These are phyloP conservation scores for Dactylis glomerata DNA, from an alignment of 176 grass and related monocot species.

Conservation along the genomic window DNA sequence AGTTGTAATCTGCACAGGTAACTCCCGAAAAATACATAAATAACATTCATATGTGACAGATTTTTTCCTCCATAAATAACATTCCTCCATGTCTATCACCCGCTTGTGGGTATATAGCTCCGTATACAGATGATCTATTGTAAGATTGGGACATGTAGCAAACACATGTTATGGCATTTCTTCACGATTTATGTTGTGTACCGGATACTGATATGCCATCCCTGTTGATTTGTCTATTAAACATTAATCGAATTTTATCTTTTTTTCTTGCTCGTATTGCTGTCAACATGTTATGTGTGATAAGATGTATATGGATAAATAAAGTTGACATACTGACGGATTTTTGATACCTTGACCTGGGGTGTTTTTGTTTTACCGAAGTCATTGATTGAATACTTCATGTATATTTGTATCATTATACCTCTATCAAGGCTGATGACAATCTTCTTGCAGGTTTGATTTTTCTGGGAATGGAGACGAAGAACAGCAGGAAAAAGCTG, in stretches of 20 bases:
- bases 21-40: neutral
- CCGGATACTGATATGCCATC: neutral
- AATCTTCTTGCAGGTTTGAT: conserved; percentile 66
- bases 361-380: neutral
- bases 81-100: neutral
- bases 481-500: conserved; percentile 57
- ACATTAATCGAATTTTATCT: neutral
- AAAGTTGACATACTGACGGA: neutral
- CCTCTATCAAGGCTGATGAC: neutral
- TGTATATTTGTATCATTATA: conserved; percentile 8
- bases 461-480: conserved; percentile 66
- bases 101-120: neutral
- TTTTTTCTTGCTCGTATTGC: neutral
- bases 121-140: neutral
- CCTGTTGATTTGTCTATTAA: neutral
- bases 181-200: neutral
- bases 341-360: neutral
- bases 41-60: neutral
- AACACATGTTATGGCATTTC: neutral
- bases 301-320: neutral
- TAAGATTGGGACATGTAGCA: neutral
- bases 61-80: too few relatives aligned
- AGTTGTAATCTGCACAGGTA: neutral
- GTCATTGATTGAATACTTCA: neutral
- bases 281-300: neutral